Evolutionary conservation across 305 asterid genomes (phyloP).

Genomic region (Fraxinus angustifolia): DNA sequence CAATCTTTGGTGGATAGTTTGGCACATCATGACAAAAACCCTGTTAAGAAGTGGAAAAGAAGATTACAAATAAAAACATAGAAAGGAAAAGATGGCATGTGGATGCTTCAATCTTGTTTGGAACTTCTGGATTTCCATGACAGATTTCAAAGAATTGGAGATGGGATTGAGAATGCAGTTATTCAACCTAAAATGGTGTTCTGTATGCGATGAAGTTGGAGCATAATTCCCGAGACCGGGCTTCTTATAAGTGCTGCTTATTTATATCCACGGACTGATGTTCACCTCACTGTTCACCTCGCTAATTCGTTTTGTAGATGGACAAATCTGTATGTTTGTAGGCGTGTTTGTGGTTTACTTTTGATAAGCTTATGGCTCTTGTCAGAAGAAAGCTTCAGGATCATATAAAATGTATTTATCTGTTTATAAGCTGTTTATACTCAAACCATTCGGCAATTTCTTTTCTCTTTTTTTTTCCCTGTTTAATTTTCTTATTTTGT

Average conservation of each 20-base stretch:
- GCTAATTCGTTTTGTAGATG: background rate
- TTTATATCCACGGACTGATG: background rate
- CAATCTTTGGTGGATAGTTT: background rate
- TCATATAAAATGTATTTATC: background rate
- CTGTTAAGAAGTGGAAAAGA: background rate
- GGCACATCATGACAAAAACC: background rate
- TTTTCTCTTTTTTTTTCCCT: background rate
- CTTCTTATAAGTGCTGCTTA: background rate
- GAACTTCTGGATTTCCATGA: background rate
- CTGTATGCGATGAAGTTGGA: background rate
- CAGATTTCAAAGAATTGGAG: background rate
- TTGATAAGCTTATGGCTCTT: background rate
- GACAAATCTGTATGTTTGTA: background rate
- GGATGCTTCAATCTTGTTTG: background rate
- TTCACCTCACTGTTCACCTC: background rate
- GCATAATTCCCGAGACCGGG: background rate
- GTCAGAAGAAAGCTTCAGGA: background rate
- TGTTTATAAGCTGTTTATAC: slow-evolving; percentile 7
- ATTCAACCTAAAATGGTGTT: background rate
- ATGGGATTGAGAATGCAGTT: background rate
- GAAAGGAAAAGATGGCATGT: background rate
- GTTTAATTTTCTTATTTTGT: slow-evolving; percentile 2
- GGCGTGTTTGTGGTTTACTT: background rate
- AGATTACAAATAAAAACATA: background rate
- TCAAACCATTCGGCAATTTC: slow-evolving; percentile 3